Conservation (phyloP, 1,139 yeast genomes). For the Pichia norvegensis region DNA sequence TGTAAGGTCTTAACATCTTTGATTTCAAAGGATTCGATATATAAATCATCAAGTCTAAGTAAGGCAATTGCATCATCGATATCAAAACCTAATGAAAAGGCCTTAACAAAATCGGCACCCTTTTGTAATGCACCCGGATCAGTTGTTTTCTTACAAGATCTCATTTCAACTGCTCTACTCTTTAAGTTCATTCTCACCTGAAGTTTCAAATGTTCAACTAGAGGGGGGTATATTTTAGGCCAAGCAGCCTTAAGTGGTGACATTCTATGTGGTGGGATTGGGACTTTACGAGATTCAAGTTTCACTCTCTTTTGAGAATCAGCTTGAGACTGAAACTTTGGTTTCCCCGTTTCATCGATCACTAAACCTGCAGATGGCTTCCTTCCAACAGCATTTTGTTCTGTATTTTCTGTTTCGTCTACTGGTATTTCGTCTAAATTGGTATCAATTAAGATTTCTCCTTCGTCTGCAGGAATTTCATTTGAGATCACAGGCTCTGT, state of each 20-base stretch:
- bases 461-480: not conserved
- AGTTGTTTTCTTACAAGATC: slow-evolving; percentile 74
- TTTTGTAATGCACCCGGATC: slow-evolving; percentile 94
- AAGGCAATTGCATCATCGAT: slow-evolving; percentile 95
- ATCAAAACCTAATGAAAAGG: slow-evolving; percentile 93
- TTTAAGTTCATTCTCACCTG: slow-evolving; percentile 94
- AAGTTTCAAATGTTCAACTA: slow-evolving; percentile 86
- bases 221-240: slow-evolving; percentile 91
- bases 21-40: slow-evolving; percentile 92
- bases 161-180: slow-evolving; percentile 76
- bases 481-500: not conserved
- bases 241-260: slow-evolving; percentile 82
- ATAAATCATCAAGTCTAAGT: slow-evolving; percentile 86
- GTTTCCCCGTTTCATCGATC: slow-evolving; percentile 84
- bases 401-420: slow-evolving; percentile 24
- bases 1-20: slow-evolving; percentile 92
- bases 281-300: slow-evolving; percentile 76
- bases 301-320: slow-evolving; percentile 63
- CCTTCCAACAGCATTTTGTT: slow-evolving; percentile 32
- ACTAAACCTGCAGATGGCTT: slow-evolving; percentile 40
- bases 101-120: slow-evolving; percentile 94
- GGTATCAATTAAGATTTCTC: slow-evolving; percentile 55
- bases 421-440: slow-evolving; percentile 31
- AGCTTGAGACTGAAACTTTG: slow-evolving; percentile 73
- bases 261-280: slow-evolving; percentile 96